A percentile compares a stretch with the other conserved stretches of the same genome.
Conservation (phyloP, 1,139 yeast genomes). For the Taiozyma onychis region DNA sequence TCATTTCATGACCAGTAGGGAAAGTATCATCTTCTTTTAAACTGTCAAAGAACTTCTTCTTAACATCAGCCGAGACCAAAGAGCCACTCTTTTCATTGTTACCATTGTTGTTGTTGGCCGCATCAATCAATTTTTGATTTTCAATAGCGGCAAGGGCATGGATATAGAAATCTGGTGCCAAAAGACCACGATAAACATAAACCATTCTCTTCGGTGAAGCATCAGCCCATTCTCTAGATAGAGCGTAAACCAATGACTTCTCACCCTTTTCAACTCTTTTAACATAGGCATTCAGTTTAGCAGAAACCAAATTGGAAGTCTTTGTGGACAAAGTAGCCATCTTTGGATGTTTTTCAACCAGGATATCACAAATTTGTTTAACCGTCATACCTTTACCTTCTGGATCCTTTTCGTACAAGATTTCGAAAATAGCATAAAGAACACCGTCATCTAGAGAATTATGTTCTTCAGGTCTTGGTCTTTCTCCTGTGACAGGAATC, state of each 20-base stretch:
- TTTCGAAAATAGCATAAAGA: conserved; percentile 64
- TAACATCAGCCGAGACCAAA: conserved; percentile 13
- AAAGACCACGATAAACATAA: conserved; percentile 72
- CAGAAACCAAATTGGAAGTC: conserved; percentile 76
- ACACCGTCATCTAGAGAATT: conserved; percentile 73
- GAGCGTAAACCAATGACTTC: conserved; percentile 59
- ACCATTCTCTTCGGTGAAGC: conserved; percentile 87
- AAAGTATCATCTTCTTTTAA: conserved; percentile 7
- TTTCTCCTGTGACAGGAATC: conserved; percentile 76
- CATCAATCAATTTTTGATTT: conserved; percentile 15
- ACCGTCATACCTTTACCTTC: conserved; percentile 78
- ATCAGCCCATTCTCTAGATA: conserved; percentile 85
- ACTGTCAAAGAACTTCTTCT: conserved; percentile 15
- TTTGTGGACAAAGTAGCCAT: conserved; percentile 76
- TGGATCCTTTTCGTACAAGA: conserved; percentile 61
- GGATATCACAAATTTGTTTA: conserved; percentile 72
- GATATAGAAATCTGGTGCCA: conserved; percentile 64
- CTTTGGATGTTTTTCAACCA: conserved; percentile 69
- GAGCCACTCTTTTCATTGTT: conserved; percentile 3
- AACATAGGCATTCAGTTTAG: conserved; percentile 77
- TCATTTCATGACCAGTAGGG: conserved; percentile 13
- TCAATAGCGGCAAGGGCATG: conserved; percentile 52
- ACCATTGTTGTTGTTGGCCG: conserved; percentile 1
- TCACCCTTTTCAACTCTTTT: conserved; percentile 80
- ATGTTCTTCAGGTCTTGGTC: conserved; percentile 64